Evolutionary conservation across 2,329 filamentous ascomycete species (phyloP), one percentile per base, ranked within the genome.

Genomic region (Nannizziopsis arthrosporioides): DNA sequence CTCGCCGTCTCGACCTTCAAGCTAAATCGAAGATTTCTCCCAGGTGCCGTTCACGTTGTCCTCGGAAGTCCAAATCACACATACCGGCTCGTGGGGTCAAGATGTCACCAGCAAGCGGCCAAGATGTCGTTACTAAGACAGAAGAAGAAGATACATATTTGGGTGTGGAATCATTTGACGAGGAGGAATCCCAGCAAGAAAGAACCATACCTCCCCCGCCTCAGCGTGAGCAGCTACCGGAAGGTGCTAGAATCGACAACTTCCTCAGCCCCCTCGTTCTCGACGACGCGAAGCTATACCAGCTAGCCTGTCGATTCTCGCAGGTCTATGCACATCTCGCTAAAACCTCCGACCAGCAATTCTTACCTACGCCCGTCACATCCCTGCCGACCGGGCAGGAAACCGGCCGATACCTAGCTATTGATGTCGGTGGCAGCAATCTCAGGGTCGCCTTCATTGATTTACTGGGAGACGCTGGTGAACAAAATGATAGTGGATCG

Each of bases 401-500:
- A 56, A 73, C 70, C 5, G 74, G 74, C 35, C 71, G 68, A 19
- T 77, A 76, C 54, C 56, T 77, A 44, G 73, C 73, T 41, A 76
- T 78, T 47, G 74, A 78, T 59, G 73, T 78, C 32, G 75, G 75
- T 39, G 74, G 74, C 5, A 75, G 71, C 47, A 77, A 77, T 53
- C 62, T 78, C 38, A 67, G 75, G 51, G 74, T 76, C 15, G 74
- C 73, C 2, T 76, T 77, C 49, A 73, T 78, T 51, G 73, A 78
- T 47, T 58, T 78, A 19, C 51, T 72, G 14, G 69, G 69, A 12
- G 68, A 72, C 44, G 58, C 62, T 14, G 61, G 61, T 9, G 66
- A 69, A 32, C 53, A 57, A 10, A 34, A 42, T 45, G 51, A 55
- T 18, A 48, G 59, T 17, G 63, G 68, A 12, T 52, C 50, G 6